Base-by-base conservation (phyloP, 2,329 filamentous ascomycete genomes). In the Phialophora tarda region DNA sequence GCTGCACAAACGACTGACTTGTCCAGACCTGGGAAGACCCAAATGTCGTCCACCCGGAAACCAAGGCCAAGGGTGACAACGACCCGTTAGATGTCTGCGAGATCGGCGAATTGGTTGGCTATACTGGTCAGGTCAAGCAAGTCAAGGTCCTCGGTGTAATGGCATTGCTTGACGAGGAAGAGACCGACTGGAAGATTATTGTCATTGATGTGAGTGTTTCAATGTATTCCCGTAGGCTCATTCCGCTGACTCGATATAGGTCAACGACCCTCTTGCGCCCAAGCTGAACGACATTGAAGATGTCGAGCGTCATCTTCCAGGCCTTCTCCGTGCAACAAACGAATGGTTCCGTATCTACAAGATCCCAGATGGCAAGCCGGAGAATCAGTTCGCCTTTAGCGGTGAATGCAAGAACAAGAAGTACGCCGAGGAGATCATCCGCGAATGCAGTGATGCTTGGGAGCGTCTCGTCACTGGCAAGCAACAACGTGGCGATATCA, bases 311-410 rank as follows among this genome's bases (percentile, higher is more conserved):
- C 95, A 98, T 85, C 89, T 99, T 66, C 95, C 95, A 68, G 95
- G 95, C 75, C 92, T 99, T 67, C 88, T 99, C 80, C 91, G 95
- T 74, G 95, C 95, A 78, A 98, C 94, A 79, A 99, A 99, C 79
- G 95, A 99, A 86, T 99, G 95, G 95, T 99, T 99, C 93, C 93
- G 95, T 82, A 99, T 99, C 88, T 99, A 99, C 91, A 99, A 99
- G 88, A 99, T 99, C 83, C 95, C 95, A 79, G 95, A 99, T 79
- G 95, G 95, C 86, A 99, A 99, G 93, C 93, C 94, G 76, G 95
- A 99, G 91, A 99, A 99, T 89, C 95, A 98, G 85, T 99, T 99
- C 79, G 95, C 95, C 77, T 99, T 99, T 86, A 97, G 93, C 67
- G 95, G 95, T 85, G 95, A 99, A 87, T 98, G 94, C 91, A 99